Percentiles rank a stretch among this genome's conserved stretches.
phyloP scores from a whole-genome alignment of 768 basidiomycete genomes.

The Pholiota microspora region DNA sequence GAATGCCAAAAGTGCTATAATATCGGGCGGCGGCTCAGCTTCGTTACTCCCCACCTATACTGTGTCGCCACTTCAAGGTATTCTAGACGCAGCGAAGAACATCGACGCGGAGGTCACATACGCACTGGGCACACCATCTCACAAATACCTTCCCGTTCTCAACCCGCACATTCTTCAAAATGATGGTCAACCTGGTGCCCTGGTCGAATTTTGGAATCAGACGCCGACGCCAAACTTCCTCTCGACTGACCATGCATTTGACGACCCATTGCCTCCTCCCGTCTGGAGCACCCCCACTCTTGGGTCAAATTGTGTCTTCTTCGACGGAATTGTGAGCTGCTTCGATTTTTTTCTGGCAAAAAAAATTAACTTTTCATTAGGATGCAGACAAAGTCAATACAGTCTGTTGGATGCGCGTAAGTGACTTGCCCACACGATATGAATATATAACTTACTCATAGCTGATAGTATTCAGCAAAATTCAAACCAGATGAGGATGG shows the following conservation, averaged over 20 bases:
- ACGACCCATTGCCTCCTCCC: constrained; percentile 17
- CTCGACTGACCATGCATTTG: constrained; percentile 25
- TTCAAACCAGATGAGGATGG: constrained; percentile 53
- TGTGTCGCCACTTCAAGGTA: constrained; percentile 58
- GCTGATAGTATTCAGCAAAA: constrained; percentile 33
- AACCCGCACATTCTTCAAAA: constrained; percentile 41
- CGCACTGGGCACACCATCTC: constrained; percentile 36
- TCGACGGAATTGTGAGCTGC: constrained; percentile 40
- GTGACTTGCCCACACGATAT: constrained; percentile 9
- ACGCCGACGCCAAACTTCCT: constrained; percentile 35
- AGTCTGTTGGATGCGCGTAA: constrained; percentile 40
- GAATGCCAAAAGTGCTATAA: constrained; percentile 51
- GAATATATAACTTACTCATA: not conserved
- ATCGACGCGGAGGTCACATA: constrained; percentile 48
- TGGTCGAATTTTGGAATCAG: constrained; percentile 47
- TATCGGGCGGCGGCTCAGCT: constrained; percentile 63
- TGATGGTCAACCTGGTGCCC: constrained; percentile 36
- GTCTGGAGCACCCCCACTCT: constrained; percentile 39
- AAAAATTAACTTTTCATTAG: constrained; percentile 13
- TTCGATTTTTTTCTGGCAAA: not conserved
- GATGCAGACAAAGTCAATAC: constrained; percentile 40
- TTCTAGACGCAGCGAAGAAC: constrained; percentile 38
- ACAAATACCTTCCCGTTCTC: constrained; percentile 51
- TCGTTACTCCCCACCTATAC: constrained; percentile 48
- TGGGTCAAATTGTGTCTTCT: constrained; percentile 33